Base-by-base conservation (phyloP, 2,329 filamentous ascomycete species). In the Hypoxylon sp. region DNA sequence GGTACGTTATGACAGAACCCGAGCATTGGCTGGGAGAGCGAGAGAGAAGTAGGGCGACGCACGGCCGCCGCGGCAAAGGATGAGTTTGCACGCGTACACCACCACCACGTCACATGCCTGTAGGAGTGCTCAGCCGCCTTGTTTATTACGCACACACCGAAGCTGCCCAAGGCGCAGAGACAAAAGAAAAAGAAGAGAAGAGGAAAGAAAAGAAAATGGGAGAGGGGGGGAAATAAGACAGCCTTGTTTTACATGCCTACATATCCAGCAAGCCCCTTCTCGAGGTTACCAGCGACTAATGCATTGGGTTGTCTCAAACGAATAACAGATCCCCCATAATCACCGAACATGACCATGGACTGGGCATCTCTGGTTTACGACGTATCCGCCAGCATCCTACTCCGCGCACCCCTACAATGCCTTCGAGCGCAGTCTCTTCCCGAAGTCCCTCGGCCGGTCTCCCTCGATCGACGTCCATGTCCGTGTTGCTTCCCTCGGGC, bases 311-410 rank as follows among this genome's bases (percentile, higher is more conserved):
- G 58, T 68, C 51, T 55, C 53, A 35, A 56, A 57, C n/a, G n/a
- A 60, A 49, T 21, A 55, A 59, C 74, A 96, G 91, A 80, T 91
- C 91, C 70, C 86, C 92, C 70, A 84, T 96, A 72, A 84, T 96
- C 73, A 82, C 87, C 65, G 92, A 94, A 76, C 91, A 94, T 77
- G 92, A 96, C 71, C 90, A 95, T 81, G 91, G 91, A 67, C 78
- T 95, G 62, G 91, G 91, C 51, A 83, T 89, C 40, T 96, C 92
- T 54, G 93, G 95, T 66, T 83, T 99, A 71, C 89, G 93, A 73
- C 90, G 95, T 70, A 99, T 99, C 74, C 90, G 95, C 73, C 94
- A 97, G 75, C 88, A 92, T 70, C 89, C 89, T 59, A 83, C 86
- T 33, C 79, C 85, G 54, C 83, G 88, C 73, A 81, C 83, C 48